Conservation (phyloP, 1,139 yeast species). For the Pichia sp. region DNA sequence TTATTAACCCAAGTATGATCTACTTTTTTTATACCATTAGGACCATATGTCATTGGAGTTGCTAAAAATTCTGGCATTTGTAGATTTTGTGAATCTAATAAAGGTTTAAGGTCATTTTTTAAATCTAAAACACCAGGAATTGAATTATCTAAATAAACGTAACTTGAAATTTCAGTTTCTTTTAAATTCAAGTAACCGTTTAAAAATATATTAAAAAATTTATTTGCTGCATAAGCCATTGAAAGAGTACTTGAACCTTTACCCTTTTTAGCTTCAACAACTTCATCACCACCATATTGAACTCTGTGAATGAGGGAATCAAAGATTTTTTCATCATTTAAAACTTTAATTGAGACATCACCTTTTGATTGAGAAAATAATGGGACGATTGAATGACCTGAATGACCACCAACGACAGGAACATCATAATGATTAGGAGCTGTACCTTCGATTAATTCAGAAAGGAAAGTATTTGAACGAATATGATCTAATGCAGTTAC, state of each 20-base stretch:
- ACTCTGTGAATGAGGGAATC: constrained; percentile 77
- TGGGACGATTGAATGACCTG: constrained; percentile 93
- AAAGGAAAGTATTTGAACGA: constrained; percentile 79
- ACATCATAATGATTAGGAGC: constrained; percentile 44
- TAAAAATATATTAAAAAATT: constrained; percentile 60
- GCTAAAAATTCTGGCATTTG: constrained; percentile 37
- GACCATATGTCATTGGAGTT: constrained; percentile 55
- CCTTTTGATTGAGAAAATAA: constrained; percentile 51
- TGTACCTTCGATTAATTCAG: constrained; percentile 33
- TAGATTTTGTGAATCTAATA: constrained; percentile 36
- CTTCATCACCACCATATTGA: constrained; percentile 97
- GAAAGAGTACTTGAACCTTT: constrained; percentile 92
- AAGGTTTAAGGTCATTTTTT: constrained; percentile 32
- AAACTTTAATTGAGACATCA: constrained; percentile 44
- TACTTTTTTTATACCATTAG: constrained; percentile 51
- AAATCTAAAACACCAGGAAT: constrained; percentile 37
- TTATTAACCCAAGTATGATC: constrained; percentile 46
- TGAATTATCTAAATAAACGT: constrained; percentile 42
- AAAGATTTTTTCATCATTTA: constrained; percentile 39
- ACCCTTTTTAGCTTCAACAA: constrained; percentile 92
- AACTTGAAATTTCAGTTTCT: constrained; percentile 42
- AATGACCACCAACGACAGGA: constrained; percentile 94
- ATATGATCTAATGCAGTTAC: constrained; percentile 89
- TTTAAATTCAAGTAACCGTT: constrained; percentile 14
- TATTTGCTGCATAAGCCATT: constrained; percentile 94